Evolutionary conservation across 1,139 yeast genomes (phyloP), one percentile per base, ranked within the genome.

Genomic region (Protomyces arabidopsidicola): DNA sequence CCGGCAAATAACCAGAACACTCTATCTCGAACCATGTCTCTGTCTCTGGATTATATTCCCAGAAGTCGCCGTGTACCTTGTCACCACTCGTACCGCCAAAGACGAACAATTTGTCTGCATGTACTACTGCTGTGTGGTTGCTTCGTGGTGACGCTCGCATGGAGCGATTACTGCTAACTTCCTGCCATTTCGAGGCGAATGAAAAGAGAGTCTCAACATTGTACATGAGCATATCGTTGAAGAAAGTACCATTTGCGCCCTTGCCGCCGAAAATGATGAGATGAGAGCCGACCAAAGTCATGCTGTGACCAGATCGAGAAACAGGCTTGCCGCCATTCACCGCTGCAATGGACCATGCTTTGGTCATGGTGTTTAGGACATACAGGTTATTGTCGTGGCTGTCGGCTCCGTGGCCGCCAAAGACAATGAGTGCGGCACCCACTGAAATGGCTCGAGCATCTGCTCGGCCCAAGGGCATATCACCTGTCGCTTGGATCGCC

Each of bases 171-270:
- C 14, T 12, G 16, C 45, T 45, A 4, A 55, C 10, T 5, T 45
- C 53, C 18, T 42, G 39, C 59, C 59, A 55, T 2, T 24, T 38
- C 6, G 59, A 50, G 10, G 45, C 14, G 16, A 50, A 50, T 2
- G 59, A 50, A 22, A 55, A 55, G 12, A 55, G 53, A n/a, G 59
- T 45, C 22, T 55, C 48, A 42, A 55, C 35, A 36, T 55, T 50
- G 59, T 42, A 55, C 24, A 36, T 36, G 53, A 50, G 48, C 24
- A 55, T 52, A 35, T 55, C 59, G 20, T 55, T 55, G 27, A 38
- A 50, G 22, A 22, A 2, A 4, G 45, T 34, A 31, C 36, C 53
- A n/a, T 22, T 20, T 20, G 53, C 18, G 31, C 53, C 53, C 34
- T 35, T 38, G 18, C 59, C 59, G 14, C 53, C 59, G 20, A 55